Base-by-base conservation (phyloP, 441 rosid species). In the Pelargonium australe region DNA sequence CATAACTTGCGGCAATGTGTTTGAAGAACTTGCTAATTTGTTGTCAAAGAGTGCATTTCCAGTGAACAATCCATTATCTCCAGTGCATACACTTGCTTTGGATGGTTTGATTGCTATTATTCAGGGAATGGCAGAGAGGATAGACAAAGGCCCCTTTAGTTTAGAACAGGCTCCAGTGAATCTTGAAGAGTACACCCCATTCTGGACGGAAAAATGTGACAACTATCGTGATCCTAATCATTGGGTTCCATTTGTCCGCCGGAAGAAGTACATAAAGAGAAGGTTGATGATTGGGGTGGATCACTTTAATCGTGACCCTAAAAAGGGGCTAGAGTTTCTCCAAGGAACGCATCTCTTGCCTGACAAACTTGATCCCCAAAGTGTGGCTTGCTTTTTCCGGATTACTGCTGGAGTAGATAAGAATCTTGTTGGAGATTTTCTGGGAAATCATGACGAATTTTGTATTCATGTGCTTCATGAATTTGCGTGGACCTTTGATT, bases 401-500 rank as follows among this genome's bases (percentile, higher is more conserved):
- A 89, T 87, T 79, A 90, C 98, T 70, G 81, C 86, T 77, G 98
- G 98, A 68, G 77, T 95, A 74, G 98, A 95, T 79, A 95, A 92
- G 87, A 85, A 86, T 78, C 89, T 87, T 69, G 85, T 90, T 40
- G 98, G 97, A 45, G 99, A 92, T 83, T 95, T 77, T 72, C 85
- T 92, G 41, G 98, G 98, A 74, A 90, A 89, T 73, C 98, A 92
- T 78, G 96, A 89, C 75, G 97, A 92, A 44, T 95, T 92, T 82
- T 89, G 92, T 69, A 77, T 92, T 80, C 83, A 84, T 88, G 98
- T 95, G 76, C 99, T 95, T 83, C 88, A 81, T 78, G 95, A 90
- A 83, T 92, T 92, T 84, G 95, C 97, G 17, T 73, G 90, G 79
- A 90, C 98, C 62, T 95, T 89, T 78, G 96, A 92, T 81, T 95